These are phyloP conservation scores for Raddia distichophylla DNA, from an alignment of 176 grass and related monocot genomes.

Conservation along the genomic window DNA sequence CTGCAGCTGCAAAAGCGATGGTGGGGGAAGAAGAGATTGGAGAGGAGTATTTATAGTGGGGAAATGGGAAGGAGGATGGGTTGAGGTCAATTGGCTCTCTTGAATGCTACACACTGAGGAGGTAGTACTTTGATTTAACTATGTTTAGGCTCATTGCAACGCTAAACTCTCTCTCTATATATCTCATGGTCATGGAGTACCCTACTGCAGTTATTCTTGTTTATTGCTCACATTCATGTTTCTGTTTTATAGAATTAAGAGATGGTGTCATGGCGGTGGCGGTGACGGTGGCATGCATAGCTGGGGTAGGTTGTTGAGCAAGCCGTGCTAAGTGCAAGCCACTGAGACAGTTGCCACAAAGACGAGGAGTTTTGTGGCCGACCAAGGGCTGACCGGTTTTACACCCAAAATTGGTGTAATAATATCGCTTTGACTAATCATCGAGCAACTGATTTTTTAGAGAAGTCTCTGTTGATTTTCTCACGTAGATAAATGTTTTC, in stretches of 20 bases:
- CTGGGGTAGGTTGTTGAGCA: conserved; percentile 9
- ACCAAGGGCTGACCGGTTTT: too few species aligned
- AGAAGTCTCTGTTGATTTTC: too few species aligned
- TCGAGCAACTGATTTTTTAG: too few species aligned
- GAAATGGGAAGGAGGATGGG: conserved; percentile 7
- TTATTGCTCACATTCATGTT: conserved; percentile 46
- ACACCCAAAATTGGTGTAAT: too few species aligned
- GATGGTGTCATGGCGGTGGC: neutral
- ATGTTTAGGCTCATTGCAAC: conserved; percentile 11
- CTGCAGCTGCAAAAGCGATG: neutral
- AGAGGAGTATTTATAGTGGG: conserved; percentile 61
- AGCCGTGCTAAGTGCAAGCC: neutral
- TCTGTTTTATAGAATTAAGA: conserved; percentile 44
- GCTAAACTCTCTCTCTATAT: neutral
- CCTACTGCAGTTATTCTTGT: conserved; percentile 19
- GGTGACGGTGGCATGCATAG: conserved; percentile 1
- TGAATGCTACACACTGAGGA: conserved; percentile 49
- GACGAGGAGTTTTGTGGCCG: too few species aligned
- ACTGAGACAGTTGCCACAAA: neutral
- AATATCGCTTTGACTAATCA: too few species aligned
- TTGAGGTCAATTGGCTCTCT: conserved; percentile 62
- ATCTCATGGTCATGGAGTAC: neutral
- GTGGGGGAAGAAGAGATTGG: conserved; percentile 22
- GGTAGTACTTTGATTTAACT: conserved; percentile 30
- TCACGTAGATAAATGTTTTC: too few species aligned